phyloP scores from a whole-genome alignment of 495 filamentous ascomycete species.

The Penicillium nucicola region DNA sequence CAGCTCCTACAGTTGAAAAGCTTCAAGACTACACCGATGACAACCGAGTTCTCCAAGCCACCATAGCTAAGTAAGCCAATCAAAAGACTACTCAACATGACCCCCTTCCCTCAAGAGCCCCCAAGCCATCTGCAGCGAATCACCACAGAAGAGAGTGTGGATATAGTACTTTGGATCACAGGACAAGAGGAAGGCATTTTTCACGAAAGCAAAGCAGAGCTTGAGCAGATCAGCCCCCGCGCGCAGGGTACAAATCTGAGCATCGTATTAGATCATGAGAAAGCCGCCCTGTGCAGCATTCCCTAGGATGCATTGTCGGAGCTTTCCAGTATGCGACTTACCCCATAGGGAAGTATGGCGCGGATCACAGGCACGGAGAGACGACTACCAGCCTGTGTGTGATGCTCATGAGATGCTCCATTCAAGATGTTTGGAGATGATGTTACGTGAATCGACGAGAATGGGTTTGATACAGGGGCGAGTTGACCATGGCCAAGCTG shows the following conservation, averaged over 20 bases:
- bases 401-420: too few relatives aligned
- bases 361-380: constrained; percentile 15
- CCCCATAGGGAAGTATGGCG: constrained; percentile 10
- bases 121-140: background rate
- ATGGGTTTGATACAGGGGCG: background rate
- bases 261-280: constrained; percentile 7
- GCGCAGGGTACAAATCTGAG: constrained; percentile 1
- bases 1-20: too few relatives aligned
- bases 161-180: background rate
- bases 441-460: background rate
- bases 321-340: constrained; percentile 25
- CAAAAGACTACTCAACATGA: background rate
- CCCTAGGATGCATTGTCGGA: constrained; percentile 23
- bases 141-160: background rate
- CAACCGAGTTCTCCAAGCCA: constrained; percentile 2
- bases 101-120: constrained; percentile 8
- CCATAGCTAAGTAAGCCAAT: background rate
- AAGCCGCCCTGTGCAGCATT: constrained; percentile 19
- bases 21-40: background rate
- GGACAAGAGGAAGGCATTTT: constrained; percentile 6
- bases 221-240: constrained; percentile 1
- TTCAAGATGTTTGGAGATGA: background rate
- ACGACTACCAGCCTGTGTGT: too few relatives aligned
- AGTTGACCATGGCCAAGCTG: background rate
- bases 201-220: background rate